Evolutionary conservation across 768 basidiomycete species (phyloP), one percentile per base, ranked within the genome.

Genomic region (Termitomyces sp.): DNA sequence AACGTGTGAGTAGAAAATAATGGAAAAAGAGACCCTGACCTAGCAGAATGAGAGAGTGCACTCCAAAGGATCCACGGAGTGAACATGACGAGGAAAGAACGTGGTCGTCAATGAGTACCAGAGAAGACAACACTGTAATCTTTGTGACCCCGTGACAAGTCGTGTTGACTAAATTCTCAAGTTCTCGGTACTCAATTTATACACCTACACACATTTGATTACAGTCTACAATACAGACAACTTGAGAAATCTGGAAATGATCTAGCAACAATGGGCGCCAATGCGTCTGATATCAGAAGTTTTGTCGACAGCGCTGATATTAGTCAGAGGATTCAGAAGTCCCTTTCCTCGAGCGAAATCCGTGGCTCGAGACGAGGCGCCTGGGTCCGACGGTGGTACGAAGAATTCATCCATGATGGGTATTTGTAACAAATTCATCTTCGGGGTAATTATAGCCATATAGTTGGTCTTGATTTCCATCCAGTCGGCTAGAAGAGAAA

Each of bases 401-500:
- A 92, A 93, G 74, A 86, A 96, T 70, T 93, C 87, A 78, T 98
- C 95, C 47, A 91, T 76, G 68, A 98, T 97, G 2, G 96, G 96
- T 63, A 96, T 92, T 70, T 96, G 93, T 20, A 98, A 77, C 27
- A 97, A 72, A 69, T 98, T 98, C 85, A 96, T 94, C 78, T 93
- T 94, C 41, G 92, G 91, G 0, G 96, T 98, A 65, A 98, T 90
- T 51, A 97, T 87, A 24, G 94, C 88, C 88, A 98, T 90, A 63
- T 92, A 87, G 71, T 99, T 98, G 13, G 93, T 96, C 70, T 89
- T 90, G 67, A 99, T 95, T 72, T 98, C 97, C 89, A 98, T 95
- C 97, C 97, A 99, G 71, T 99, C 97, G 53, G 93, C 93, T 86
- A 63, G 44, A 20, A 34, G 63, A 62, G 31, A 41, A 31, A 54